Evolutionary conservation across 345 rosid genomes (phyloP).

Genomic region (Camelina laxa): DNA sequence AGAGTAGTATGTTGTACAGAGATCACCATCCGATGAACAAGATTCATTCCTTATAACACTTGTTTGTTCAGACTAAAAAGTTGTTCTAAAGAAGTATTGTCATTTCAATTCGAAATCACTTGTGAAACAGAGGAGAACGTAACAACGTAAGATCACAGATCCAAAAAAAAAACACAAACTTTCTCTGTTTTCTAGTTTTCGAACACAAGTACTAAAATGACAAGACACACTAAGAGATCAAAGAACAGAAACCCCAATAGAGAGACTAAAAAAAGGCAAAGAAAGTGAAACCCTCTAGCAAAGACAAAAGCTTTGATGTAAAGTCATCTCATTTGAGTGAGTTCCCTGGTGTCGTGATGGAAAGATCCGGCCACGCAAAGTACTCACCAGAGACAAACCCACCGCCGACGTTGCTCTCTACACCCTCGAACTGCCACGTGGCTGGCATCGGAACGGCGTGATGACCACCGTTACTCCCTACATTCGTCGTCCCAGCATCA

Average conservation of each 20-base stretch:
- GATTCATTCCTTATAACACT: constrained; percentile 3
- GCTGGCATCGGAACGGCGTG: constrained; percentile 45
- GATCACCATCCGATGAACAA: constrained; percentile 36
- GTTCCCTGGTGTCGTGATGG: constrained; percentile 86
- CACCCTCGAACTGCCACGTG: constrained; percentile 86
- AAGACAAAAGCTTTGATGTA: constrained; percentile 27
- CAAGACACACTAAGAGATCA: neutral
- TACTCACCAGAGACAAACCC: constrained; percentile 71
- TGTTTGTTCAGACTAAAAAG: constrained; percentile 5
- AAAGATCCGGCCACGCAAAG: constrained; percentile 92
- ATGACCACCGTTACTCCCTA: constrained; percentile 40
- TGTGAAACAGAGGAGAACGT: constrained; percentile 28
- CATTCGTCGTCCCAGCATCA: constrained; percentile 40
- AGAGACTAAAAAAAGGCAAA: neutral
- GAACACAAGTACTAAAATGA: constrained; percentile 31
- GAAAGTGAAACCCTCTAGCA: constrained; percentile 22
- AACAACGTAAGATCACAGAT: neutral
- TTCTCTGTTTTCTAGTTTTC: constrained; percentile 29
- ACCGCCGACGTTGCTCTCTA: constrained; percentile 44
- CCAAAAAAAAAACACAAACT: constrained; percentile 26
- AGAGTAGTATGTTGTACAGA: constrained; percentile 54
- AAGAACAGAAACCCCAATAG: neutral
- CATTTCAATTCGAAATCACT: constrained; percentile 25
- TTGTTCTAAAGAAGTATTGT: constrained; percentile 8
- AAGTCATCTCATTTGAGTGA: constrained; percentile 60